Conservation (phyloP, 306 rosid species). For the Geum urbanum region DNA sequence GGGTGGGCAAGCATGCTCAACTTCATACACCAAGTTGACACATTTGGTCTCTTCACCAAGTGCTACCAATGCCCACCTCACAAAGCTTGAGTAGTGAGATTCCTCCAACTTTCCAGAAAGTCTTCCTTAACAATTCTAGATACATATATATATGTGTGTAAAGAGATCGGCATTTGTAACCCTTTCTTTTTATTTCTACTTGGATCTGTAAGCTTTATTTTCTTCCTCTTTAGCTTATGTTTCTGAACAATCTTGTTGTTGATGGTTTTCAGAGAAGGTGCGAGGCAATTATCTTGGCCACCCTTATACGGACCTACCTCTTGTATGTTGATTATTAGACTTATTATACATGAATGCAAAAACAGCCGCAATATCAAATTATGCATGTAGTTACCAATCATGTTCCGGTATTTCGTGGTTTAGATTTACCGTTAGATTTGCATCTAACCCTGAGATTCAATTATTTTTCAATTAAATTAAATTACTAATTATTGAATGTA, state of each 20-base stretch:
- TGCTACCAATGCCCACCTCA: slow-evolving; percentile 92
- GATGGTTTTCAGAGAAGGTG: slow-evolving; percentile 53
- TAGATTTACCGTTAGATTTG: too few species aligned
- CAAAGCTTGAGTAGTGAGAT: slow-evolving; percentile 48
- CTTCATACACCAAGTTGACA: slow-evolving; percentile 65
- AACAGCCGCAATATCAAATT: too few species aligned
- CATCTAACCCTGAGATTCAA: too few species aligned
- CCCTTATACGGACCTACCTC: slow-evolving; percentile 58
- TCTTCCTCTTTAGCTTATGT: slow-evolving; percentile 11
- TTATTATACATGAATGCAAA: neutral
- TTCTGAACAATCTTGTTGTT: slow-evolving; percentile 42
- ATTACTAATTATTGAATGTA: too few species aligned
- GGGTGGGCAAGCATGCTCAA: slow-evolving; percentile 97
- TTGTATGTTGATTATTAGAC: slow-evolving; percentile 44
- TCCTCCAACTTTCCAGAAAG: slow-evolving; percentile 20
- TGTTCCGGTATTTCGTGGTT: too few species aligned
- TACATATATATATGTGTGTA: slow-evolving; percentile 56
- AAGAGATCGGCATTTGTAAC: slow-evolving; percentile 64
- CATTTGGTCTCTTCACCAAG: slow-evolving; percentile 83
- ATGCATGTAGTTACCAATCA: too few species aligned
- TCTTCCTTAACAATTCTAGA: slow-evolving; percentile 25
- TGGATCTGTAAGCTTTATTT: slow-evolving; percentile 7
- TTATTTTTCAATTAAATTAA: too few species aligned
- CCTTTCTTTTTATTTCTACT: neutral
- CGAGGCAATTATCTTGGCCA: slow-evolving; percentile 62